phyloP scores from a whole-genome alignment of 495 filamentous ascomycete species.

The Xanthoparmelia taractica region DNA sequence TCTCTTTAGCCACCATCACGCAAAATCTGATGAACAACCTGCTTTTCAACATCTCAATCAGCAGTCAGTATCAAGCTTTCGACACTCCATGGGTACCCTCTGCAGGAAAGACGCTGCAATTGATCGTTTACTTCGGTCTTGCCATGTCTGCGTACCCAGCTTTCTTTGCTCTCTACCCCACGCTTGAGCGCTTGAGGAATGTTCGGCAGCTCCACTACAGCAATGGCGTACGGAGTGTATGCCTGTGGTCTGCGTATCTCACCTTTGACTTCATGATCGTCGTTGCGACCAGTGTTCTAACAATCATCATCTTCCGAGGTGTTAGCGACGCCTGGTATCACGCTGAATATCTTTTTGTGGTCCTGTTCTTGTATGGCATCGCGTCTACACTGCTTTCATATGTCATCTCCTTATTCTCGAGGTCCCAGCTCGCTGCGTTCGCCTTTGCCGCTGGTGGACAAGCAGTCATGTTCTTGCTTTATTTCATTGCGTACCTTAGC shows the following conservation, averaged over 20 bases:
- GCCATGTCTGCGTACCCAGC: slow-evolving; percentile 69
- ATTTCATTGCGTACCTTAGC: slow-evolving; percentile 64
- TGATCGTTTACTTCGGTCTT: slow-evolving; percentile 70
- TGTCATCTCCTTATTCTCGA: slow-evolving; percentile 60
- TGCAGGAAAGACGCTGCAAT: slow-evolving; percentile 64
- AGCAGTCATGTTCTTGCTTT: slow-evolving; percentile 63
- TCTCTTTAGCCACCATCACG: slow-evolving; percentile 53
- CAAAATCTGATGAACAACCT: slow-evolving; percentile 66
- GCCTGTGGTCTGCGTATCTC: slow-evolving; percentile 72
- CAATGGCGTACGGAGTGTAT: slow-evolving; percentile 62
- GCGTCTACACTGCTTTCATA: slow-evolving; percentile 64
- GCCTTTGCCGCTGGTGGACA: slow-evolving; percentile 69
- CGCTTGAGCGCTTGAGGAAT: slow-evolving; percentile 64
- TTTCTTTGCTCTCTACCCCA: slow-evolving; percentile 82
- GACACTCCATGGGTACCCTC: slow-evolving; percentile 57
- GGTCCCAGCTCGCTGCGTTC: slow-evolving; percentile 64
- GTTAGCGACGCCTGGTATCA: slow-evolving; percentile 61
- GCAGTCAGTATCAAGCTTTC: slow-evolving; percentile 59
- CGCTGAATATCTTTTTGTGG: slow-evolving; percentile 65
- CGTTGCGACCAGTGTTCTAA: slow-evolving; percentile 49
- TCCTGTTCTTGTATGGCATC: slow-evolving; percentile 69
- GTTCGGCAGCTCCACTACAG: slow-evolving; percentile 81
- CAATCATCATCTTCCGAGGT: slow-evolving; percentile 54
- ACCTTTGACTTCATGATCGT: slow-evolving; percentile 69
- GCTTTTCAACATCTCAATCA: slow-evolving; percentile 57